A percentile compares a stretch with the other conserved stretches of the same genome.
Conservation (phyloP, 257 asterid species). For the Mitragyna speciosa region DNA sequence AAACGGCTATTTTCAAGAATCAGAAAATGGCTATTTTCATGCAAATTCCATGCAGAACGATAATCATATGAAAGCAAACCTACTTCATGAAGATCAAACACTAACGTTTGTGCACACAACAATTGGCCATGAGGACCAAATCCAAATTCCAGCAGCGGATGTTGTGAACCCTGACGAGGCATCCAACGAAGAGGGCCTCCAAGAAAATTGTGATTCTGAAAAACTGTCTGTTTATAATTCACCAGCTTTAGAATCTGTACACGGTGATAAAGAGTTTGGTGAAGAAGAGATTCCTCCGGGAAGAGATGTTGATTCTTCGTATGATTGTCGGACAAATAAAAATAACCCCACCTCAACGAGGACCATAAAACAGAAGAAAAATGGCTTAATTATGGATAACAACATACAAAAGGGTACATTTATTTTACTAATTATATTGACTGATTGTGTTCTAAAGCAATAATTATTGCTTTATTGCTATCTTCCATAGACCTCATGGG, state of each 20-base stretch:
- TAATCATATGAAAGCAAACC: conserved; percentile 22
- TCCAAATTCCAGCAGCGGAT: not conserved
- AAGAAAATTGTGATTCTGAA: conserved; percentile 26
- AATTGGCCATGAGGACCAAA: not conserved
- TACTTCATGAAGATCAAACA: conserved; percentile 14
- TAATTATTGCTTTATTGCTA: not conserved
- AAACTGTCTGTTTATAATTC: conserved; percentile 41
- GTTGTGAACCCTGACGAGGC: not conserved
- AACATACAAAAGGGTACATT: conserved; percentile 34
- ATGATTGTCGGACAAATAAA: conserved; percentile 30
- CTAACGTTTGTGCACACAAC: conserved; percentile 5
- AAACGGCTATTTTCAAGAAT: too few relatives aligned
- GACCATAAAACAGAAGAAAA: conserved; percentile 16
- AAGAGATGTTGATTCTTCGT: conserved; percentile 40
- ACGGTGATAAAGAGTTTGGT: conserved; percentile 20
- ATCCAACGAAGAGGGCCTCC: not conserved
- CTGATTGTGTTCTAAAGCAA: too few relatives aligned
- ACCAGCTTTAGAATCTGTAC: conserved; percentile 41
- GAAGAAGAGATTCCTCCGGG: conserved; percentile 40
- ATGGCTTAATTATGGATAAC: conserved; percentile 19
- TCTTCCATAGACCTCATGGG: not conserved
- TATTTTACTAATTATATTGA: not conserved
- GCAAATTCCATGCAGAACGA: conserved; percentile 23
- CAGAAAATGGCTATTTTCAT: conserved; percentile 13
- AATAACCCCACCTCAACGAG: conserved; percentile 44